phyloP scores from a whole-genome alignment of 1,284 basidiomycete genomes.

The Pholiota adiposa region DNA sequence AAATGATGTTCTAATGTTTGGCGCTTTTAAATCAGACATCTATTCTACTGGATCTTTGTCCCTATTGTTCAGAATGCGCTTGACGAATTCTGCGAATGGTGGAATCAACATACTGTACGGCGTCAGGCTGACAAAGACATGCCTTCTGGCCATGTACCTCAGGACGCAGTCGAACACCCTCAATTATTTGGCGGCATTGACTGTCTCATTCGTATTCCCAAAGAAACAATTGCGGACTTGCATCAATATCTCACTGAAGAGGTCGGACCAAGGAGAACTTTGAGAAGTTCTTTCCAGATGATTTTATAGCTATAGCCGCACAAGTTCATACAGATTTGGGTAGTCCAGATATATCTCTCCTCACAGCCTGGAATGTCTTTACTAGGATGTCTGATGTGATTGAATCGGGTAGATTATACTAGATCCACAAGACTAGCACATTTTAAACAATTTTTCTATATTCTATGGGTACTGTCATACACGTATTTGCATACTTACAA shows the following conservation, averaged over 20 bases:
- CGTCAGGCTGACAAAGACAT: conserved; percentile 19
- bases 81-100: conserved; percentile 20
- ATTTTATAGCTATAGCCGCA: not conserved
- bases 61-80: conserved; percentile 21
- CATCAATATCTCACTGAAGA: not conserved
- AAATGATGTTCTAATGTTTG: not conserved
- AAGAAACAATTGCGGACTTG: not conserved
- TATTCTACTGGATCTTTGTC: conserved; percentile 28
- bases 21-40: conserved; percentile 10
- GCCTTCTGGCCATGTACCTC: conserved; percentile 23
- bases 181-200: not conserved
- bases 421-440: too few relatives aligned
- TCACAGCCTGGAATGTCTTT: not conserved
- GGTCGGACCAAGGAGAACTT: not conserved
- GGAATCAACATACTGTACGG: conserved; percentile 24
- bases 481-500: too few relatives aligned
- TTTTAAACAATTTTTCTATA: too few relatives aligned
- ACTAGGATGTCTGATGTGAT: not conserved
- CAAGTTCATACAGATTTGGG: not conserved
- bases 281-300: not conserved
- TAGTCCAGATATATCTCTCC: not conserved
- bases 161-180: not conserved
- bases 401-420: not conserved
- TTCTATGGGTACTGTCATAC: too few relatives aligned
- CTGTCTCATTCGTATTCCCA: not conserved